phyloP scores from a whole-genome alignment of 805 yeast genomes.

The Ogataea pilisensis region DNA sequence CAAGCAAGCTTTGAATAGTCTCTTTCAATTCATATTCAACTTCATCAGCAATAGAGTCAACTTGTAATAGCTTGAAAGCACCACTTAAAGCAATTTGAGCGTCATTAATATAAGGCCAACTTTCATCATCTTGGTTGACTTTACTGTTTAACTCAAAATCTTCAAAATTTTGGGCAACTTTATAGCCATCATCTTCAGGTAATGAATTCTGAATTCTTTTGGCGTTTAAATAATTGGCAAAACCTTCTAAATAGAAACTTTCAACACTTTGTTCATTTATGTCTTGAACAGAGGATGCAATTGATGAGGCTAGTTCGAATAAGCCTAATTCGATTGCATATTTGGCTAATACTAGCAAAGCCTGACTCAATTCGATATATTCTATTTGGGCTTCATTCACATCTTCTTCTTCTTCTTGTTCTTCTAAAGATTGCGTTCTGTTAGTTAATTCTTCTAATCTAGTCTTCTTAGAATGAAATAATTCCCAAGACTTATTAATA shows the following conservation, averaged over 20 bases:
- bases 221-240: conserved; percentile 56
- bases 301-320: conserved; percentile 61
- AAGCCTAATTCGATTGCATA: conserved; percentile 73
- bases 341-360: conserved; percentile 67
- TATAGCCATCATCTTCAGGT: conserved; percentile 11
- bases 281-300: conserved; percentile 63
- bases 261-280: conserved; percentile 85
- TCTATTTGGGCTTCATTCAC: conserved; percentile 42
- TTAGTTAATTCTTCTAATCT: conserved; percentile 40
- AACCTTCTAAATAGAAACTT: conserved; percentile 76
- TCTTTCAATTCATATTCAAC: conserved; percentile 55
- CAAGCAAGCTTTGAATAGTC: conserved; percentile 48
- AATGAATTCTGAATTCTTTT: conserved; percentile 30
- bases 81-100: conserved; percentile 39
- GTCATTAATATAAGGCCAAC: conserved; percentile 32
- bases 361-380: conserved; percentile 66
- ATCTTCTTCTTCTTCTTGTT: conserved; percentile 32
- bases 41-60: conserved; percentile 35
- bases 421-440: conserved; percentile 7
- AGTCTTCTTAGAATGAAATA: conserved; percentile 51
- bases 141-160: conserved; percentile 29
- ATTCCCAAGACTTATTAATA: conserved; percentile 64
- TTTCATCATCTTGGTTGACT: conserved; percentile 27
- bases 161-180: conserved; percentile 37
- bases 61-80: conserved; percentile 33